Conservation (phyloP, 257 asterid genomes). For the Lithospermum erythrorhizon region DNA sequence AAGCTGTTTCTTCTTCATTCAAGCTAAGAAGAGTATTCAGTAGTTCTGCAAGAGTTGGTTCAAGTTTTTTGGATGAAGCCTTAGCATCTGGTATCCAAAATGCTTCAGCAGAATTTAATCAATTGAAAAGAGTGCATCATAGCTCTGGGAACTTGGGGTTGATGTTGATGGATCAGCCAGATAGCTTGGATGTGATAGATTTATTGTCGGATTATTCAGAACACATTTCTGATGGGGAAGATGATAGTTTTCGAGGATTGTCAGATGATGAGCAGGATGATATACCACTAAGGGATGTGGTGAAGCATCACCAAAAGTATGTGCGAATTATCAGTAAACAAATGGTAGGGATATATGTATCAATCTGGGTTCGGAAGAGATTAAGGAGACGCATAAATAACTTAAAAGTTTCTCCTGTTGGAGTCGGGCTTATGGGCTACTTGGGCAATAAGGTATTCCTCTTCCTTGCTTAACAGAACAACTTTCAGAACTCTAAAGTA, state of each 20-base stretch:
- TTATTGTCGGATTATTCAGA: conserved; percentile 39
- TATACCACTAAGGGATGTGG: conserved; percentile 10
- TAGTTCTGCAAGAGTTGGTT: conserved; percentile 48
- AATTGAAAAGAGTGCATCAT: conserved; percentile 44
- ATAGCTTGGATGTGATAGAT: conserved; percentile 31
- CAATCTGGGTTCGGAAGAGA: conserved; percentile 73
- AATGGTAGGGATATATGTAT: conserved; percentile 95
- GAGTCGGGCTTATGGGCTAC: conserved; percentile 95
- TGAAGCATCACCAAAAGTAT: conserved; percentile 33
- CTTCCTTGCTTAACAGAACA: neutral
- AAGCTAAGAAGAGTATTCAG: conserved; percentile 55
- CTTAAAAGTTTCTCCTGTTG: conserved; percentile 84
- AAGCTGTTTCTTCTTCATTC: conserved; percentile 32
- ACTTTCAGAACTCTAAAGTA: too few relatives aligned
- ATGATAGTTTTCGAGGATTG: conserved; percentile 34
- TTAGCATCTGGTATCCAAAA: conserved; percentile 15
- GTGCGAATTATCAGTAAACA: conserved; percentile 87
- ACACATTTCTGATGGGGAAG: conserved; percentile 39
- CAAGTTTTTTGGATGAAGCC: conserved; percentile 17
- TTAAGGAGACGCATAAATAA: conserved; percentile 78
- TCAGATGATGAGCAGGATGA: conserved; percentile 17
- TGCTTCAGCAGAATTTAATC: conserved; percentile 19
- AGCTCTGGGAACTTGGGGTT: conserved; percentile 61
- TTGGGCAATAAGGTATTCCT: conserved; percentile 82
- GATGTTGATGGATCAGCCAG: conserved; percentile 33